phyloP scores from a whole-genome alignment of 1,284 basidiomycete species.

The Xanthoconium separans region DNA sequence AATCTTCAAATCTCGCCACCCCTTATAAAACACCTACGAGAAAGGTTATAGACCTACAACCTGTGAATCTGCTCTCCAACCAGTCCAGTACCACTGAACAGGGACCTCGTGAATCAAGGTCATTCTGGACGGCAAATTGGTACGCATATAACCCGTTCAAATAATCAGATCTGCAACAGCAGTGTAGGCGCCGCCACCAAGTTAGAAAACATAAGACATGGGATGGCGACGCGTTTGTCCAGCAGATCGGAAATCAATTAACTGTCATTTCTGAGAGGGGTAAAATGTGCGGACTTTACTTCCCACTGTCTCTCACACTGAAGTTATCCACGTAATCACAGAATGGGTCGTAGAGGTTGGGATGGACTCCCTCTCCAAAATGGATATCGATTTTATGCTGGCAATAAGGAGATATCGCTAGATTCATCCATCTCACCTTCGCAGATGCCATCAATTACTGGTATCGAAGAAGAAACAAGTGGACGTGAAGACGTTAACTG shows the following conservation, averaged over 20 bases:
- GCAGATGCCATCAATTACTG: slow-evolving; percentile 49
- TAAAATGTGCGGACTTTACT: slow-evolving; percentile 48
- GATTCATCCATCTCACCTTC: slow-evolving; percentile 48
- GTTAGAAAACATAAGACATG: slow-evolving; percentile 85
- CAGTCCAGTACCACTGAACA: slow-evolving; percentile 8
- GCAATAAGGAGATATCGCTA: slow-evolving; percentile 62
- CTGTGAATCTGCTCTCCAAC: slow-evolving; percentile 38
- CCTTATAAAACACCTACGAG: slow-evolving; percentile 29
- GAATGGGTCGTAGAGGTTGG: slow-evolving; percentile 63
- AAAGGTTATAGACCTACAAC: slow-evolving; percentile 40
- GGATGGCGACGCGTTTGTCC: slow-evolving; percentile 77
- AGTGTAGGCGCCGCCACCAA: slow-evolving; percentile 70
- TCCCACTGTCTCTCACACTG: slow-evolving; percentile 6
- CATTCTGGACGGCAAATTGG: slow-evolving; percentile 73
- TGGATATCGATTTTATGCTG: slow-evolving; percentile 52
- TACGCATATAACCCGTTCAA: slow-evolving; percentile 28
- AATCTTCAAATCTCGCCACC: slow-evolving; percentile 33
- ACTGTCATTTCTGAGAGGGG: slow-evolving; percentile 69
- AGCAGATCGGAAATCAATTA: slow-evolving; percentile 47
- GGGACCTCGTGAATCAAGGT: slow-evolving; percentile 21
- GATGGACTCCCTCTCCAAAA: slow-evolving; percentile 52
- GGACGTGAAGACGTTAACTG: slow-evolving; percentile 15
- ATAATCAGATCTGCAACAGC: slow-evolving; percentile 7
- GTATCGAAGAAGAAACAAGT: slow-evolving; percentile 32
- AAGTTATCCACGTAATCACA: slow-evolving; percentile 29